Conservation (phyloP, 2,329 filamentous ascomycete genomes). For the Aspergillus pseudoterreus region DNA sequence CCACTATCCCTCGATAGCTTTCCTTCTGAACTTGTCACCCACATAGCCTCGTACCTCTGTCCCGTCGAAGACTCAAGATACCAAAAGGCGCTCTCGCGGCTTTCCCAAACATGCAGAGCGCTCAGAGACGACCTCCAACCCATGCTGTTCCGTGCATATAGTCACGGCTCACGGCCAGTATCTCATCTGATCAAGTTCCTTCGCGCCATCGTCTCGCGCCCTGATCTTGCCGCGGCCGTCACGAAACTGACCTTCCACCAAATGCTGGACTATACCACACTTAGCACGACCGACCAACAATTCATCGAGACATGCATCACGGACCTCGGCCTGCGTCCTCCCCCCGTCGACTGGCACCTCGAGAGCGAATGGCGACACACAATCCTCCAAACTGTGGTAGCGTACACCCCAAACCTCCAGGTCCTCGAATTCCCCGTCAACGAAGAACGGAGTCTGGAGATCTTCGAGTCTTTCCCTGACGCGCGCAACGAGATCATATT, state of each 20-base stretch:
- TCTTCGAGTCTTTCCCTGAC: neutral
- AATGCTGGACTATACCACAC: neutral
- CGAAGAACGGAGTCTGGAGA: neutral
- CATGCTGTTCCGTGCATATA: neutral
- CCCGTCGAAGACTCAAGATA: neutral
- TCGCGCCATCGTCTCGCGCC: neutral
- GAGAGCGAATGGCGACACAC: neutral
- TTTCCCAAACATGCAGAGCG: slow-evolving; percentile 1
- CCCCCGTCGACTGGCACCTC: neutral
- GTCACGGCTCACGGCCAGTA: neutral
- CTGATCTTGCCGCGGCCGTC: slow-evolving; percentile 2
- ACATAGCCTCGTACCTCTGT: neutral
- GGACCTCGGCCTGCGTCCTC: neutral
- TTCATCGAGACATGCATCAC: slow-evolving; percentile 2
- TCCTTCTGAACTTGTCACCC: neutral
- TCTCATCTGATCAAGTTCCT: slow-evolving; percentile 1
- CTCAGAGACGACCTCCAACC: neutral
- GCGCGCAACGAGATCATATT: neutral
- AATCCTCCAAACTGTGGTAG: neutral
- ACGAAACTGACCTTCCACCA: neutral
- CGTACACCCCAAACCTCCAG: neutral
- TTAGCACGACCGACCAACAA: neutral
- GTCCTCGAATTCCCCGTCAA: neutral
- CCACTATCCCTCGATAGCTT: neutral
- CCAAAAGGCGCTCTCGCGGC: neutral